Percentiles rank a stretch among this genome's conserved stretches.
These are phyloP conservation scores for Scheffersomyces lignicola DNA, from an alignment of 1,139 yeast genomes.

Conservation along the genomic window DNA sequence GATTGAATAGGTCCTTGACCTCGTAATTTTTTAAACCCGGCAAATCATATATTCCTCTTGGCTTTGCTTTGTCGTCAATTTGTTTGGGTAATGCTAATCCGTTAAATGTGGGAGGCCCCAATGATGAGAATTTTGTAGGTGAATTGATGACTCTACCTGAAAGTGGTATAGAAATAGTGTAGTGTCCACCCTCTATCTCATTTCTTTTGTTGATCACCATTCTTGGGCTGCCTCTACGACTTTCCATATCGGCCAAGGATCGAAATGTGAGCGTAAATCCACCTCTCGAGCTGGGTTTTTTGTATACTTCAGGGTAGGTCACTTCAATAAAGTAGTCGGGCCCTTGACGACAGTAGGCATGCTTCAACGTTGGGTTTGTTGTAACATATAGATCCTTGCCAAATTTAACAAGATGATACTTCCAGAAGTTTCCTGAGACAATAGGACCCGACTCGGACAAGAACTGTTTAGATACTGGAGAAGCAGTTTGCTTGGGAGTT, in stretches of 20 bases:
- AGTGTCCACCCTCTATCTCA: constrained; percentile 28
- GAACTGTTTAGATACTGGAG: constrained; percentile 21
- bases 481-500: background rate
- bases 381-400: constrained; percentile 54
- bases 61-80: constrained; percentile 24
- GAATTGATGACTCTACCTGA: background rate
- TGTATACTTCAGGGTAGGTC: constrained; percentile 14
- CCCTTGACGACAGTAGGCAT: constrained; percentile 53
- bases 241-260: constrained; percentile 27
- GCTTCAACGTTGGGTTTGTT: constrained; percentile 59
- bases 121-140: background rate
- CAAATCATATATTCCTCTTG: too few species aligned
- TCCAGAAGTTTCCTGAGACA: constrained; percentile 62
- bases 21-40: constrained; percentile 29
- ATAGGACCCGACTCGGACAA: too few species aligned
- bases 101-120: constrained; percentile 17
- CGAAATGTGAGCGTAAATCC: constrained; percentile 36
- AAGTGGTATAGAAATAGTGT: constrained; percentile 24
- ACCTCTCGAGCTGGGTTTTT: constrained; percentile 7
- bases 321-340: constrained; percentile 57
- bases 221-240: constrained; percentile 23
- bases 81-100: constrained; percentile 29
- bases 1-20: constrained; percentile 26
- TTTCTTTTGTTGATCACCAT: constrained; percentile 31
- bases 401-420: constrained; percentile 54